Conservation (phyloP, 805 yeast species). For the Candida wancherniae region DNA sequence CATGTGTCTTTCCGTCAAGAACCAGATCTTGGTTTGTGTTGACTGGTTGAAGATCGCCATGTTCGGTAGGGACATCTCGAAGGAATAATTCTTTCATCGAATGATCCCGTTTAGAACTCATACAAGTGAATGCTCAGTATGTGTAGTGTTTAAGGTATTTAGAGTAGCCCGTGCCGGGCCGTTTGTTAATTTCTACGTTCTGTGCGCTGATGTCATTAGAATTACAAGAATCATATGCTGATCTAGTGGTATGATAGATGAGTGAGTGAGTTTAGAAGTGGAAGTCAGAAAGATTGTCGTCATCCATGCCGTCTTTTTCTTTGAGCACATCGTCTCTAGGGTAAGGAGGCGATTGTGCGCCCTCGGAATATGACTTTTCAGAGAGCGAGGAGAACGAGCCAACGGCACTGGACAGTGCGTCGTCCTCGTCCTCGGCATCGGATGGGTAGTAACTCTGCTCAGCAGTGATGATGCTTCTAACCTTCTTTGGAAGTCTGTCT, state of each 20-base stretch:
- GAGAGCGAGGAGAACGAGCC: constrained; percentile 9
- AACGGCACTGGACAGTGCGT: constrained; percentile 1
- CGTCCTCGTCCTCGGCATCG: constrained; percentile 23
- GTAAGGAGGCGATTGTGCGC: constrained; percentile 14
- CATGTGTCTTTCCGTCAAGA: constrained; percentile 87
- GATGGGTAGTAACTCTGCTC: constrained; percentile 35
- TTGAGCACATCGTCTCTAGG: constrained; percentile 13
- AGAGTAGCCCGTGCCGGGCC: too few species aligned
- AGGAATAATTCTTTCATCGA: constrained; percentile 52
- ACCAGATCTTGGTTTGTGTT: constrained; percentile 75
- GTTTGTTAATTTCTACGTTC: too few species aligned
- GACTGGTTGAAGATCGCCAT: constrained; percentile 88
- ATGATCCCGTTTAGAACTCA: too few species aligned
- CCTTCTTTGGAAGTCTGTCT: constrained; percentile 44
- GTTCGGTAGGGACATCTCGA: constrained; percentile 91
- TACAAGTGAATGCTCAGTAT: too few species aligned
- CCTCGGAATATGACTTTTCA: constrained; percentile 8
- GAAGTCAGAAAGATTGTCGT: constrained; percentile 17
- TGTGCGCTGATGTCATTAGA: too few species aligned
- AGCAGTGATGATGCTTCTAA: constrained; percentile 38
- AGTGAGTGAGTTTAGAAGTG: too few species aligned
- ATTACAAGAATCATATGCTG: too few species aligned
- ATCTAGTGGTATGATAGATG: too few species aligned
- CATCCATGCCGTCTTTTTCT: constrained; percentile 10
- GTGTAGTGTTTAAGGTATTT: too few species aligned